Evolutionary conservation across 441 rosid species (phyloP).

Genomic region (Isatis lusitanica): DNA sequence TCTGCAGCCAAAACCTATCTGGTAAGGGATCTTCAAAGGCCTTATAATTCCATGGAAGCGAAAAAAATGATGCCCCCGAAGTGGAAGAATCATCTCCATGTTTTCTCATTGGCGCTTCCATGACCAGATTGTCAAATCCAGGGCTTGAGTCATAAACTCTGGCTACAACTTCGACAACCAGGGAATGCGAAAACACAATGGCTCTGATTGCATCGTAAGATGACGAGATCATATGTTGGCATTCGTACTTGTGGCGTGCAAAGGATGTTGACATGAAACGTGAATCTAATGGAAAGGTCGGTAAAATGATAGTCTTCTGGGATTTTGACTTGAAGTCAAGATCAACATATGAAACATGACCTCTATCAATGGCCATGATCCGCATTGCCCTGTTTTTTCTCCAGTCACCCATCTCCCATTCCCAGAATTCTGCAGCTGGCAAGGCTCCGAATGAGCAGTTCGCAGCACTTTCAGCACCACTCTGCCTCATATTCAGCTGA

Average conservation of each 20-base stretch:
- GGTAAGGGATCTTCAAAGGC: slow-evolving; percentile 90
- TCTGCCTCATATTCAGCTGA: slow-evolving; percentile 70
- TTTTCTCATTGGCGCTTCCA: slow-evolving; percentile 79
- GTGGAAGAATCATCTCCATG: slow-evolving; percentile 41
- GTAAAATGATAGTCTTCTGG: slow-evolving; percentile 64
- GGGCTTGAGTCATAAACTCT: slow-evolving; percentile 70
- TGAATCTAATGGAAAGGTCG: slow-evolving; percentile 90
- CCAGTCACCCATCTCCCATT: slow-evolving; percentile 99
- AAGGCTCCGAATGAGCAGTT: slow-evolving; percentile 70
- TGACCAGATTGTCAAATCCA: slow-evolving; percentile 55
- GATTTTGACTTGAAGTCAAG: slow-evolving; percentile 59
- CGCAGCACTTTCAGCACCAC: slow-evolving; percentile 36
- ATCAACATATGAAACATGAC: slow-evolving; percentile 81
- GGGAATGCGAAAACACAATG: slow-evolving; percentile 74
- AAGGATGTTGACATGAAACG: slow-evolving; percentile 82
- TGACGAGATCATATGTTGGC: slow-evolving; percentile 68
- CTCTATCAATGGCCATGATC: slow-evolving; percentile 81
- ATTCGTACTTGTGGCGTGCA: slow-evolving; percentile 56
- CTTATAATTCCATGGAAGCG: slow-evolving; percentile 79
- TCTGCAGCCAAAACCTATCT: slow-evolving; percentile 83
- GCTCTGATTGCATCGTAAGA: slow-evolving; percentile 77
- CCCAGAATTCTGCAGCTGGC: slow-evolving; percentile 75
- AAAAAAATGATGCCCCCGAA: slow-evolving; percentile 67
- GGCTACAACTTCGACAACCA: slow-evolving; percentile 64
- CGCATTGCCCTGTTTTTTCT: slow-evolving; percentile 80